These are phyloP conservation scores for Russula olivacea DNA, from an alignment of 768 basidiomycete species.

Conservation along the genomic window DNA sequence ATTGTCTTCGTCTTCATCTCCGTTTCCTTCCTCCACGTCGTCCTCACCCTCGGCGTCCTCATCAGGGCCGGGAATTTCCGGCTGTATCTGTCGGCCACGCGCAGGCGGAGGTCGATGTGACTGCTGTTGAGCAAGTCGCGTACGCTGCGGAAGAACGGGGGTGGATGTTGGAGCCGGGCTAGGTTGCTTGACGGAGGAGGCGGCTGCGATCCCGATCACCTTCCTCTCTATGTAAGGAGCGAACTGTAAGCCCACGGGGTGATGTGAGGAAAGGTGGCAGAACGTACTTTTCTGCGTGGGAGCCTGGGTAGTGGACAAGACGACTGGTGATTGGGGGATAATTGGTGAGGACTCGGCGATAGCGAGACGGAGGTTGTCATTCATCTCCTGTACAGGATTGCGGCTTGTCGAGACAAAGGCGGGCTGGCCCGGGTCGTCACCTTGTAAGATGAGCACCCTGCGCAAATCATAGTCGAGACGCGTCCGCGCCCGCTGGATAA, in stretches of 20 bases:
- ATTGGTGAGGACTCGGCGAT: constrained; percentile 21
- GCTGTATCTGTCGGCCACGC: constrained; percentile 13
- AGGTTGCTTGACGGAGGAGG: constrained; percentile 33
- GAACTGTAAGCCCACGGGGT: not conserved
- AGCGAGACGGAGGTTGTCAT: constrained; percentile 22
- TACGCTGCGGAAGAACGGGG: constrained; percentile 26
- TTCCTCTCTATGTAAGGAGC: constrained; percentile 20
- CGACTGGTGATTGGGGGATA: constrained; percentile 13
- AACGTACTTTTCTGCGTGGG: constrained; percentile 20
- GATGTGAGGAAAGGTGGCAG: not conserved
- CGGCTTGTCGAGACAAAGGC: constrained; percentile 28
- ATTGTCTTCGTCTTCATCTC: constrained; percentile 44
- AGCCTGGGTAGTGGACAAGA: constrained; percentile 6
- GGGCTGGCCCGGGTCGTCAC: constrained; percentile 37
- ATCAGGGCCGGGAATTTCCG: constrained; percentile 25
- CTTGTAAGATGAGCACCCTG: constrained; percentile 41
- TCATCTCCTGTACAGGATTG: constrained; percentile 38
- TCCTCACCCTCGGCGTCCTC: constrained; percentile 36
- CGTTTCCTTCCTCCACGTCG: constrained; percentile 35
- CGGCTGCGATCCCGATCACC: constrained; percentile 25
- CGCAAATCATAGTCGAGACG: constrained; percentile 44
- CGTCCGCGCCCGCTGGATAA: constrained; percentile 43
- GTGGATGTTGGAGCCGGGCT: constrained; percentile 32
- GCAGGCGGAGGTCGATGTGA: constrained; percentile 23
- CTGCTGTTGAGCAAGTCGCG: constrained; percentile 31